phyloP scores from a whole-genome alignment of 2,329 filamentous ascomycete genomes.

The Fusarium heterosporum region DNA sequence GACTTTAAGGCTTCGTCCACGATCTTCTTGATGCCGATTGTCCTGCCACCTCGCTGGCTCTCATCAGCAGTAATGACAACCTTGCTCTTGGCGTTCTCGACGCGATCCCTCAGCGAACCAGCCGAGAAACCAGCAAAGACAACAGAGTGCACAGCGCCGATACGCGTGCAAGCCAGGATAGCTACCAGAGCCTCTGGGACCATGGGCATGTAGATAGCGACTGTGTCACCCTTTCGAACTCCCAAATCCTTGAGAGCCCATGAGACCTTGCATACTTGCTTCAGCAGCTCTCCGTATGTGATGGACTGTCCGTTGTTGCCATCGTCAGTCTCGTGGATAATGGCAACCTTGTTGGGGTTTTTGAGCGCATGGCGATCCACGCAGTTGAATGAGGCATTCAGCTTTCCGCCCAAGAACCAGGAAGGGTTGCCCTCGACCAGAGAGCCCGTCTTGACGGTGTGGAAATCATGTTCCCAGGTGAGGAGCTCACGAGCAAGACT shows the following conservation, averaged over 20 bases:
- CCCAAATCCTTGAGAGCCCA: conserved; percentile 90
- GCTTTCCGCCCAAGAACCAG: conserved; percentile 90
- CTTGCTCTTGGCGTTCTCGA: conserved; percentile 85
- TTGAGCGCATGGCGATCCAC: conserved; percentile 92
- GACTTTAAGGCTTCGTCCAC: conserved; percentile 86
- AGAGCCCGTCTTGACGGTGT: conserved; percentile 82
- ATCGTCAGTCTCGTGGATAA: conserved; percentile 97
- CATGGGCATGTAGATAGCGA: conserved; percentile 96
- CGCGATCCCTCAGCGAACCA: conserved; percentile 89
- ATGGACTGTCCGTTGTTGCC: conserved; percentile 84
- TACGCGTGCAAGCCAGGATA: conserved; percentile 80
- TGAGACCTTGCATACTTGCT: conserved; percentile 85
- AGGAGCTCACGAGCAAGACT: conserved; percentile 84
- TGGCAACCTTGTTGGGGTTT: conserved; percentile 87
- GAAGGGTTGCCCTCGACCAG: conserved; percentile 82
- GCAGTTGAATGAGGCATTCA: conserved; percentile 96
- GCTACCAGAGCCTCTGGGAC: conserved; percentile 91
- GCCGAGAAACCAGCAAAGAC: conserved; percentile 96
- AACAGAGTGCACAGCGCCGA: conserved; percentile 93
- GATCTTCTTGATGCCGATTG: conserved; percentile 95
- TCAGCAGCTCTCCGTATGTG: conserved; percentile 88
- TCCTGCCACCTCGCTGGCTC: conserved; percentile 91
- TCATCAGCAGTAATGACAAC: conserved; percentile 94
- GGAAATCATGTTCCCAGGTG: conserved; percentile 87
- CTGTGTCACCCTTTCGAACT: conserved; percentile 92